Evolutionary conservation across 352 stramenopile species (phyloP).

Genomic region (Globisporangium recalcitrans): DNA sequence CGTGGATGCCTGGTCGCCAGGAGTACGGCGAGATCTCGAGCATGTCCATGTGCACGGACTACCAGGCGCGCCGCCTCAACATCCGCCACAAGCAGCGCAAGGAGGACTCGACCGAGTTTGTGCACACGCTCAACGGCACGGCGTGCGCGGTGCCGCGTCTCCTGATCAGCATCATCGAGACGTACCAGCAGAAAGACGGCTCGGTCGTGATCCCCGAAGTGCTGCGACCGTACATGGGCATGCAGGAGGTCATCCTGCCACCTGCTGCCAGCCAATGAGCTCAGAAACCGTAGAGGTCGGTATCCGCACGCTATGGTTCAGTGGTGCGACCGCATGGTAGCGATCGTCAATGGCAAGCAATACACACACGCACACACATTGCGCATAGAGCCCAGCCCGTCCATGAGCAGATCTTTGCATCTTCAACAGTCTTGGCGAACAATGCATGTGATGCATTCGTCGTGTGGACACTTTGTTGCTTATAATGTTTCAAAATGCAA

Average conservation of each 20-base stretch:
- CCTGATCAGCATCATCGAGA: slow-evolving; percentile 84
- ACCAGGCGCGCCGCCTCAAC: slow-evolving; percentile 80
- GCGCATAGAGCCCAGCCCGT: too few species aligned
- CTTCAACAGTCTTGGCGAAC: too few species aligned
- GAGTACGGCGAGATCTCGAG: slow-evolving; percentile 83
- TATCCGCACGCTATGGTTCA: too few species aligned
- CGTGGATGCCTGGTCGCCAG: slow-evolving; percentile 79
- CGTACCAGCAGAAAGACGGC: slow-evolving; percentile 74
- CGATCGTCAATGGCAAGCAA: too few species aligned
- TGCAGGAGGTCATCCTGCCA: slow-evolving; percentile 54
- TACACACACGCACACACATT: too few species aligned
- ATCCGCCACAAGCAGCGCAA: slow-evolving; percentile 76
- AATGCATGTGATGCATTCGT: too few species aligned
- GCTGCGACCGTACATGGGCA: slow-evolving; percentile 76
- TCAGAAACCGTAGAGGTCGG: too few species aligned
- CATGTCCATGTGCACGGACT: slow-evolving; percentile 89
- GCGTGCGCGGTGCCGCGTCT: slow-evolving; percentile 76
- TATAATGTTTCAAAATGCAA: too few species aligned
- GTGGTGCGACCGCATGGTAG: too few species aligned
- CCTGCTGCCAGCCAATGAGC: neutral
- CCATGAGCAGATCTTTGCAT: too few species aligned
- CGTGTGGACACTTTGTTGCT: too few species aligned
- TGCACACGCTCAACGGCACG: slow-evolving; percentile 87
- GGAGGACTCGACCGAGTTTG: slow-evolving; percentile 62
- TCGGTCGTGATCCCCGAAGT: slow-evolving; percentile 74